Conservation (phyloP, 2,329 filamentous ascomycete genomes). For the Epichloe sp. region DNA sequence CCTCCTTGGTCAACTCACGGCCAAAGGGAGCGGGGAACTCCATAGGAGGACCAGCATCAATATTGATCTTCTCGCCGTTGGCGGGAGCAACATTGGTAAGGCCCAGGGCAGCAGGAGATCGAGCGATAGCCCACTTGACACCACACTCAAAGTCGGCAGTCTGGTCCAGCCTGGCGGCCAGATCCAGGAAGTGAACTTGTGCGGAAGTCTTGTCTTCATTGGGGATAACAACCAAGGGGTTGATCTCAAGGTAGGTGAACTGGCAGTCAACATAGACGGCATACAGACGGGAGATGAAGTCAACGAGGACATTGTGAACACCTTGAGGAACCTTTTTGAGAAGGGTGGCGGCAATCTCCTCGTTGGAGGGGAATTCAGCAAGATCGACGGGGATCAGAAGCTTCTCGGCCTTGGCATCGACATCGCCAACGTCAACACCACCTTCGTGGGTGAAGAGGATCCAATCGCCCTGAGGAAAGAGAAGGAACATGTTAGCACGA, state of each 20-base stretch:
- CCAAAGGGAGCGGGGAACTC: slow-evolving; percentile 99
- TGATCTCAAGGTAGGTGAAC: slow-evolving; percentile 99
- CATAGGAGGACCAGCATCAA: slow-evolving; percentile 95
- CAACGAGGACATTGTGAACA: slow-evolving; percentile 93
- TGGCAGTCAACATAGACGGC: slow-evolving; percentile 99
- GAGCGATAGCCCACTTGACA: slow-evolving; percentile 96
- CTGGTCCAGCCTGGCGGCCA: slow-evolving; percentile 97
- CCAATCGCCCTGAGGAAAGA: slow-evolving; percentile 71
- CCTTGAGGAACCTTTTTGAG: slow-evolving; percentile 90
- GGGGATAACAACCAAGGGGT: slow-evolving; percentile 95
- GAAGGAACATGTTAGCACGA: slow-evolving; percentile 11
- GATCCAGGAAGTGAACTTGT: slow-evolving; percentile 92
- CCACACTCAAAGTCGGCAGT: slow-evolving; percentile 99
- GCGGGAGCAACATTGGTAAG: slow-evolving; percentile 52
- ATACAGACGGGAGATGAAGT: slow-evolving; percentile 97
- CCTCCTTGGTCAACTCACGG: slow-evolving; percentile 96
- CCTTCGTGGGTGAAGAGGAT: slow-evolving; percentile 99
- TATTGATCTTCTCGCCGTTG: slow-evolving; percentile 64
- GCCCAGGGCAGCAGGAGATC: slow-evolving; percentile 78
- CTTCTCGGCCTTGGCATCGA: slow-evolving; percentile 98
- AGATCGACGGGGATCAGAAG: slow-evolving; percentile 94
- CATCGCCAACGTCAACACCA: slow-evolving; percentile 98
- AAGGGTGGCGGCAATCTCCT: slow-evolving; percentile 73
- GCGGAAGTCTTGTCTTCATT: slow-evolving; percentile 86
- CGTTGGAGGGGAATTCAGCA: slow-evolving; percentile 86